Evolutionary conservation across 495 filamentous ascomycete genomes (phyloP), one percentile per base, ranked within the genome.

Genomic region (Lindgomyces ingoldianus): DNA sequence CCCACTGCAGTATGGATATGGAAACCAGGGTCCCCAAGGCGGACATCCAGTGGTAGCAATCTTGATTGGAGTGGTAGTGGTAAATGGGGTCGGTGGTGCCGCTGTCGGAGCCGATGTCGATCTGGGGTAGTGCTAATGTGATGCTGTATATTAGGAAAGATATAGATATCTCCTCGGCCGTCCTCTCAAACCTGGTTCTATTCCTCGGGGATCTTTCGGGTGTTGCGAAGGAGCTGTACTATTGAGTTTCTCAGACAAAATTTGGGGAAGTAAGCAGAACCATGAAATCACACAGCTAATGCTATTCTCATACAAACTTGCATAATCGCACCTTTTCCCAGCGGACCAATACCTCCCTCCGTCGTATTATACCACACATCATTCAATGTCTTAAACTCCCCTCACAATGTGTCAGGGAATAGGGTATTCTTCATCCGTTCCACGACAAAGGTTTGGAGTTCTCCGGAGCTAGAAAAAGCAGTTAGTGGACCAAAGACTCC

Each of bases 401-500:
- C 66, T 55, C 66, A 61, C n/a, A n/a, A 39, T 4, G 36, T 51
- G 27, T 63, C 66, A 0, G 66, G 66, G 1, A 57, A 74, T 24
- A 74, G 54, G 24, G 73, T 59, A 47, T 73, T 73, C 56, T 71
- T 65, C 70, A 71, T 71, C 36, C 56, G 60, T 19, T 73, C 71
- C 12, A 64, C 36, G 6, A 62, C 68, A 22, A 73, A 64, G 0
- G 42, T 45, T 36, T 74, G 68, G 11, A 74, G 51, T 24, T 73
- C 70, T 4, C 68, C 68, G 44, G 56, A 60, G 4, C 71, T 70
- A 9, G 68, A 55, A 22, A 73, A 60, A 10, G 22, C 42, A 0
- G 69, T 61, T 11, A 56, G 46, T 1, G 72, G 69, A 2, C 85
- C 85, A 26, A 75, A 64, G 18, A 80, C 77, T 41, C 78, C 85